Evolutionary conservation across 2,329 filamentous ascomycete species (phyloP), one percentile per base, ranked within the genome.

Genomic region (Colletotrichum sojae): DNA sequence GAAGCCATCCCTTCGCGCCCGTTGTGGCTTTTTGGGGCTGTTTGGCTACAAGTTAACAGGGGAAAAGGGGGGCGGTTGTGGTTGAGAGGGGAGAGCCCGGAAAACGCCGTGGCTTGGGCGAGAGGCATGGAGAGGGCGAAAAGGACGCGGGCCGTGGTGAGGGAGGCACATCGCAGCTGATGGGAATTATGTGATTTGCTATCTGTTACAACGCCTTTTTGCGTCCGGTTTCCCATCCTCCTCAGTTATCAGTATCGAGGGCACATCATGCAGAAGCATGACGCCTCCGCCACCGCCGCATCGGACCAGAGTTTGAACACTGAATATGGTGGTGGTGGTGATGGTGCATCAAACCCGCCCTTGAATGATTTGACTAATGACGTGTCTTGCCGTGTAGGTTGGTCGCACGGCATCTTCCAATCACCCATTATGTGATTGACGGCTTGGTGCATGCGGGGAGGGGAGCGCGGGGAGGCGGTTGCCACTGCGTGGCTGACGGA

Each of bases 11-110:
- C 40, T 49, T 20, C 12, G 31, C 6, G 39, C 15, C 45, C 56
- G 45, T 51, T 18, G 57, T 40, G 57, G 45, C 56, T 59, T 45
- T n/a, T 46, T 25, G 22, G 22, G 18, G 55, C 15, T 15, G 39
- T 20, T 25, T 57, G 15, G 43, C 15, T n/a, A 8, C 45, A 18
- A 43, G n/a, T 15, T n/a, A 15, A 8, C 40, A 43, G 13, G 15
- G 16, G 22, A n/a, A n/a, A 27, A 60, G 16, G 15, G 12, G 13
- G 15, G 5, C 13, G 6, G 27, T 13, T 20, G 31, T 36, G 31
- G 31, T 36, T 36, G 31, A 36, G 31, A 10, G 22, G 18, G 40
- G 4, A n/a, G 45, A 6, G 45, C 8, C 36, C 10, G 31, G 31
- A 46, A 60, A 60, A 51, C 45, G 49, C 27, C 18, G 25, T 40